phyloP scores from a whole-genome alignment of 176 grass and related monocot genomes.

The Tillandsia leiboldiana region DNA sequence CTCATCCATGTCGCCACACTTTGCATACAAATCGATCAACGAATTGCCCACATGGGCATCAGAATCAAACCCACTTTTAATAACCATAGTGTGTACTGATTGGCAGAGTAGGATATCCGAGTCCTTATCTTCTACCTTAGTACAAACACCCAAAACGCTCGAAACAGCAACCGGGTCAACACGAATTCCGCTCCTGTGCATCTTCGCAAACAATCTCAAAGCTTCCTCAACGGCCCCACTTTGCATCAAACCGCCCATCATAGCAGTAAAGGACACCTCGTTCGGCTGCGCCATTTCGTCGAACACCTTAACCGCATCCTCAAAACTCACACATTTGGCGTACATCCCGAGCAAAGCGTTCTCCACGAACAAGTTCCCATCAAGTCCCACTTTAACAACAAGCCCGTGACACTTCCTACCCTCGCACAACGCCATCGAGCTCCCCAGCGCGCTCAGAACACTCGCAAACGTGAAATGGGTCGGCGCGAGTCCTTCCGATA shows the following conservation, averaged over 20 bases:
- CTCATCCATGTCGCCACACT: constrained; percentile 42
- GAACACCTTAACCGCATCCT: constrained; percentile 42
- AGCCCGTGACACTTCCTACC: constrained; percentile 60
- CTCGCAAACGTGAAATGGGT: constrained; percentile 77
- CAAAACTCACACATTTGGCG: constrained; percentile 34
- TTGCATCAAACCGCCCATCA: constrained; percentile 68
- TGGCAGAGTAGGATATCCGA: constrained; percentile 24
- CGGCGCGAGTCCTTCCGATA: constrained; percentile 36
- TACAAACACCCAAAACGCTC: constrained; percentile 52
- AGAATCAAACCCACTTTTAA: constrained; percentile 52
- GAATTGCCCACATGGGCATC: constrained; percentile 69
- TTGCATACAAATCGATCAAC: constrained; percentile 62
- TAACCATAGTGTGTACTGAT: constrained; percentile 40
- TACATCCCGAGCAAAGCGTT: constrained; percentile 78
- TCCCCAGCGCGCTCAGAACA: constrained; percentile 59
- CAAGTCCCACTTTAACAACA: constrained; percentile 50
- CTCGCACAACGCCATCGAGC: constrained; percentile 28
- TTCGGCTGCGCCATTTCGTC: constrained; percentile 44
- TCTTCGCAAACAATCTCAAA: constrained; percentile 55
- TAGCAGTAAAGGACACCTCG: constrained; percentile 79
- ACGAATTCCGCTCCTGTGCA: constrained; percentile 41
- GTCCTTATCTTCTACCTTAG: constrained; percentile 30
- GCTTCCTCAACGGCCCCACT: constrained; percentile 39
- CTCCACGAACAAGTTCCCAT: constrained; percentile 50
- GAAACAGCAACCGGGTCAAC: constrained; percentile 65